Evolutionary conservation across 2,329 filamentous ascomycete species (phyloP), one percentile per base, ranked within the genome.

Genomic region (Hypomyces perniciosus): DNA sequence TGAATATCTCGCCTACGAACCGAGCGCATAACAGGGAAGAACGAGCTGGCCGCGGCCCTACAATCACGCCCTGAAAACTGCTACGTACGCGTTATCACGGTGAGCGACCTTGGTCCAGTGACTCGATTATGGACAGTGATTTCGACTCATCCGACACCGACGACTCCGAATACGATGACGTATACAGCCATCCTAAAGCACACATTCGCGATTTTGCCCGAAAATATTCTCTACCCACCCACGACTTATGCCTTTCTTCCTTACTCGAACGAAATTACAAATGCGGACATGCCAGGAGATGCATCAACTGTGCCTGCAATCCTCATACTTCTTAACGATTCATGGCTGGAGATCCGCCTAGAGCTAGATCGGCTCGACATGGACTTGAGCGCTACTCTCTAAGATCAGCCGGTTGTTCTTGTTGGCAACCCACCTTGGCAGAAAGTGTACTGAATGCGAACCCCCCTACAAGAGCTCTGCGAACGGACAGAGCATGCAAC

Each of bases 271-370:
- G 53, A 43, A 2, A 47, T 59, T 8, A 41, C 57, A 1, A 51
- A 54, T 0, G 45, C 38, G 4, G 48, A 53, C 1, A 27, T 63
- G 3, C 20, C 46, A 2, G 37, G 49, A 2, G 57, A 58, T 4
- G 44, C 54, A 4, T 54, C 55, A 0, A 6, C 50, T 6, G 48
- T 65, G 4, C 47, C 53, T 0, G 48, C 54, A 2, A 12, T 62
- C 1, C 55, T 65, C 7, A 51, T 44, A 62, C 64, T 29, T 49
- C 57, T 6, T 64, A 61, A 61, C 59, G 62, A 12, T 54, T 64
- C 1, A 33, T 65, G 6, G 52, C 62, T 20, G 4, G 61, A 65
- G 38, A 40, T 65, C 4, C 54, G 61, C 2, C 27, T 61, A 2
- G 52, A 60, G 30, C 57, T 64, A 5, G 62, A 65, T 9, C 59